Percentiles rank a stretch among this genome's conserved stretches.
These are phyloP conservation scores for Neonectria faginata DNA, from an alignment of 2,329 filamentous ascomycete species.

Conservation along the genomic window DNA sequence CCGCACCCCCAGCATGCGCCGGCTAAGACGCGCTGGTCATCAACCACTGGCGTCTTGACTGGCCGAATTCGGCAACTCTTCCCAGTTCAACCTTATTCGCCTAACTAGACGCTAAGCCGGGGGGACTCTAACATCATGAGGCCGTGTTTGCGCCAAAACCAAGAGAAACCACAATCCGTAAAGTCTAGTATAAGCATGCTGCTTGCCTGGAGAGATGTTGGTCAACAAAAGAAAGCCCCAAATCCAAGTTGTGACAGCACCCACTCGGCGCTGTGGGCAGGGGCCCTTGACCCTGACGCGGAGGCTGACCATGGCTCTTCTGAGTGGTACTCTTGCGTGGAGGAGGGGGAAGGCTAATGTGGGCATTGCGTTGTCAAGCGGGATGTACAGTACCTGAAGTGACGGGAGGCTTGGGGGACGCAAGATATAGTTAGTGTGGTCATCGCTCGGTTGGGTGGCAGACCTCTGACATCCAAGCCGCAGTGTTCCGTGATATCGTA, in stretches of 20 bases:
- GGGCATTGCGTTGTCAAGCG: slow-evolving; percentile 18
- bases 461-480: slow-evolving; percentile 9
- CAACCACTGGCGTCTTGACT: slow-evolving; percentile 6
- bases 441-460: slow-evolving; percentile 11
- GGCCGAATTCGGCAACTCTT: slow-evolving; percentile 27
- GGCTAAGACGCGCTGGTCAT: slow-evolving; percentile 24
- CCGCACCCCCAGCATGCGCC: slow-evolving; percentile 43
- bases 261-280: slow-evolving; percentile 25
- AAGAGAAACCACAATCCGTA: neutral
- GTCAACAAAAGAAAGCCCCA: slow-evolving; percentile 24
- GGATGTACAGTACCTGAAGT: slow-evolving; percentile 17
- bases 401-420: neutral
- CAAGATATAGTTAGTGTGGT: slow-evolving; percentile 15
- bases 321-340: slow-evolving; percentile 34
- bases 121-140: neutral
- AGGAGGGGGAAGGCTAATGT: slow-evolving; percentile 10
- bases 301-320: slow-evolving; percentile 37
- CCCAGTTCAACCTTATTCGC: slow-evolving; percentile 13
- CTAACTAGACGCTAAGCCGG: slow-evolving; percentile 8
- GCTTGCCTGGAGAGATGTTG: neutral
- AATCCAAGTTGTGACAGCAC: slow-evolving; percentile 27
- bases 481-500: slow-evolving; percentile 5
- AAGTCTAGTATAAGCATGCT: neutral
- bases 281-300: slow-evolving; percentile 38
- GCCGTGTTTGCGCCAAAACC: neutral